phyloP scores from a whole-genome alignment of 2,329 filamentous ascomycete genomes.

The Trichoderma atroviride region DNA sequence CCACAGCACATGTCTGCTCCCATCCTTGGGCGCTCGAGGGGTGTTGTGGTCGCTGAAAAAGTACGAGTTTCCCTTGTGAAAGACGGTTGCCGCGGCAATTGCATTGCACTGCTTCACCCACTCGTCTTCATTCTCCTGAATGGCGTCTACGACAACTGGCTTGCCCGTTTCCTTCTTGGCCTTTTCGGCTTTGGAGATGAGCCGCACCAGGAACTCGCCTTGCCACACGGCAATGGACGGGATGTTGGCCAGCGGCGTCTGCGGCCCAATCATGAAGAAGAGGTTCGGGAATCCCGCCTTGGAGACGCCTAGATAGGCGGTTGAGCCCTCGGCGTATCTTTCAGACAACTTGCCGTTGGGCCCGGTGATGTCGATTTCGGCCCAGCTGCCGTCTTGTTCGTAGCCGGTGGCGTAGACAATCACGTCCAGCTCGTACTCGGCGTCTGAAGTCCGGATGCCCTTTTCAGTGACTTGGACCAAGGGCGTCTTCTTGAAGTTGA shows the following conservation, averaged over 20 bases:
- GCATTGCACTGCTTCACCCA: not conserved
- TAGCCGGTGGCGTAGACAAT: not conserved
- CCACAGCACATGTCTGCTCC: not conserved
- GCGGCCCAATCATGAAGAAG: not conserved
- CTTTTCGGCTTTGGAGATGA: not conserved
- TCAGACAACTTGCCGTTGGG: not conserved
- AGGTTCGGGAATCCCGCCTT: not conserved
- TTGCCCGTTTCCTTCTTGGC: not conserved
- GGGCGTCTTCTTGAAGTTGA: not conserved
- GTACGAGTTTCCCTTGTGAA: not conserved
- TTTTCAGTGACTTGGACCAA: not conserved
- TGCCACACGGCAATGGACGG: not conserved
- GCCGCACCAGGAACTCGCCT: not conserved
- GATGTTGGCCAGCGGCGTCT: not conserved
- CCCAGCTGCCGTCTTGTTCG: not conserved
- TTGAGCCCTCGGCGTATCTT: not conserved
- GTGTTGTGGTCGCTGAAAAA: not conserved
- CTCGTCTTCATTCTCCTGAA: not conserved
- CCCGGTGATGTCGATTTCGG: not conserved
- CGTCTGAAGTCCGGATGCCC: not conserved
- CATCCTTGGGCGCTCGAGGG: not conserved
- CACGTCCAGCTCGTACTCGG: constrained; percentile 1
- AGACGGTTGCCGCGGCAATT: not conserved
- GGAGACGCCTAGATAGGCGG: not conserved
- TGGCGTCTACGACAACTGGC: not conserved